phyloP scores from a whole-genome alignment of 805 yeast species.

The Teunomyces cretensis region DNA sequence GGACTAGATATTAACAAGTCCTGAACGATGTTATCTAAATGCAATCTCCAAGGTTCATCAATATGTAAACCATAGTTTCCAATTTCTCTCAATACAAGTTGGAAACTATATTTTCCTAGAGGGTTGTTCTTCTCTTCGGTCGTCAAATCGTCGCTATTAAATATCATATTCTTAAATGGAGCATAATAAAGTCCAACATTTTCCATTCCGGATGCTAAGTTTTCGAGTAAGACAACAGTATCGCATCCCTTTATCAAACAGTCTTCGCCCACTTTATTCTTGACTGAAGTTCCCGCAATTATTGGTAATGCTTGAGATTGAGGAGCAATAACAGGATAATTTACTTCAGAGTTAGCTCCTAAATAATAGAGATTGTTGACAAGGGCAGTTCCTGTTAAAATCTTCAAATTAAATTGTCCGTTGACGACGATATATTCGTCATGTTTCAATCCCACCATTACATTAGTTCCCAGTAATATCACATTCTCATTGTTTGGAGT shows the following conservation, averaged over 20 bases:
- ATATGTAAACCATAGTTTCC: constrained; percentile 20
- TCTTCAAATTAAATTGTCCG: constrained; percentile 46
- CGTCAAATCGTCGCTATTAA: constrained; percentile 6
- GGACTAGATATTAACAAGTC: constrained; percentile 9
- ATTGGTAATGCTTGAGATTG: constrained; percentile 41
- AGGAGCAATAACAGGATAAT: constrained; percentile 28
- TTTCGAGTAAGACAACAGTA: constrained; percentile 39
- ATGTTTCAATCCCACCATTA: constrained; percentile 42
- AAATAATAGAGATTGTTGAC: constrained; percentile 39
- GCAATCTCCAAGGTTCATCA: constrained; percentile 12
- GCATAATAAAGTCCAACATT: constrained; percentile 43
- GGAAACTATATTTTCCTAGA: constrained; percentile 36
- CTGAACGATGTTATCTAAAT: constrained; percentile 5
- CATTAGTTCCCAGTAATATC: constrained; percentile 27
- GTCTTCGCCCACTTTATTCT: constrained; percentile 17
- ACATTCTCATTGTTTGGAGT: constrained; percentile 37
- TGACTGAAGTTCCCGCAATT: constrained; percentile 41
- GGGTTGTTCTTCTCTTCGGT: constrained; percentile 2
- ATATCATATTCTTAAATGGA: constrained; percentile 45
- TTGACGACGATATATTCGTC: constrained; percentile 43
- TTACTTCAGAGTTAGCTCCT: constrained; percentile 24
- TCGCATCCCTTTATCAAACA: neutral
- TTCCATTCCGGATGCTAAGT: constrained; percentile 45
- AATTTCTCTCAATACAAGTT: constrained; percentile 27
- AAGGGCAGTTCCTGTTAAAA: constrained; percentile 48